Evolutionary conservation across 345 rosid species (phyloP), one percentile per base, ranked within the genome.

Genomic region (Murraya koenigii): DNA sequence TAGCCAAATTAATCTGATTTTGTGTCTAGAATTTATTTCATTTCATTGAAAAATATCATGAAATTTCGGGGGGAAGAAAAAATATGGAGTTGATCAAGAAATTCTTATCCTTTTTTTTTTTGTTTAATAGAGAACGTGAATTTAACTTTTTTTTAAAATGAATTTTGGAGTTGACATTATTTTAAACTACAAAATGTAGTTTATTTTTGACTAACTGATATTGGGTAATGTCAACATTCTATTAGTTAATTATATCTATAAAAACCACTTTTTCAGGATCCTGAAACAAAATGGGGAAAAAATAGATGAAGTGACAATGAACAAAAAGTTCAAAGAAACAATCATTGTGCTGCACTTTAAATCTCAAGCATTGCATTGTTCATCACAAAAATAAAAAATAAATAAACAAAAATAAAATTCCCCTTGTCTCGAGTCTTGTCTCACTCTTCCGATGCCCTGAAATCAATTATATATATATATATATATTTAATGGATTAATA

Each of bases 321-420:
- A 44, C 56, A 17, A 20, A 56, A 35, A 56, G 58, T 59, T 73
- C 66, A 73, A 73, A 59, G 67, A 19, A 26, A 15, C 19, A 35
- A 74, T 61, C 26, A 74, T 73, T 60, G 66, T 73, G 38, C 59
- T 73, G 55, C 13, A 59, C 23, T 3, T 74, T 38, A 19, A 60
- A 61, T 61, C 68, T 28, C 58, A 41, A 38, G 36, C 64, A 33
- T 33, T 5, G 36, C 64, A 33, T 33, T 5, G 10, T 5, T 44
- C 5, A 49, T 49, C 55, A 0, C 1, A 49, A 49, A 1, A 15
- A n/a, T n/a, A 49, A 15, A 13, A 15, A 47, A 47, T 11, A 44
- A 10, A 44, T 2, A 44, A 49, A 3, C 11, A 44, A 44, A 44
- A 41, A 41, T 41, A 49, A 49, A 49, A 38, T 38, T 3, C n/a